These are phyloP conservation scores for Plasmodium vivax DNA, from an alignment of 169 alveolate genomes.

Conservation along the genomic window DNA sequence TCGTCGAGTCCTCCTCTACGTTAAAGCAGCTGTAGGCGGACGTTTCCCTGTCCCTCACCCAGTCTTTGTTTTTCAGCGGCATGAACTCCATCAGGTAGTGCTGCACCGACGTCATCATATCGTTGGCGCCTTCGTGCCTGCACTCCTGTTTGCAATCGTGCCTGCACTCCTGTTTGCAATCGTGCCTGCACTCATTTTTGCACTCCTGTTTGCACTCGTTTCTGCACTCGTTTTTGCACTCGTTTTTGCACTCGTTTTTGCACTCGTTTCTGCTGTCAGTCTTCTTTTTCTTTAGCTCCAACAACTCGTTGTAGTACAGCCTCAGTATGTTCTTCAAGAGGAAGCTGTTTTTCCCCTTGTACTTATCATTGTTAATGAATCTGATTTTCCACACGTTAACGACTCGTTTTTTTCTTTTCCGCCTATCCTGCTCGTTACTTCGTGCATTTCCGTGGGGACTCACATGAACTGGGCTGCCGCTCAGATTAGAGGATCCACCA, in stretches of 20 bases:
- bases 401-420: neutral
- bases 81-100: slow-evolving; percentile 9
- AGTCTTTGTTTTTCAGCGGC: slow-evolving; percentile 22
- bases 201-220: too few species aligned
- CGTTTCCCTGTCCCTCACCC: slow-evolving; percentile 24
- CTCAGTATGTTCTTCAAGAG: slow-evolving; percentile 38
- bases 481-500: neutral
- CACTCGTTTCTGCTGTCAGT: neutral
- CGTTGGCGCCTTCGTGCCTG: neutral
- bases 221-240: too few species aligned
- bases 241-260: neutral
- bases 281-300: slow-evolving; percentile 28
- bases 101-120: neutral
- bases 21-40: slow-evolving; percentile 15
- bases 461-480: neutral
- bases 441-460: neutral
- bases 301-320: slow-evolving; percentile 37
- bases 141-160: neutral
- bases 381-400: slow-evolving; percentile 51
- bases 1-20: slow-evolving; percentile 48
- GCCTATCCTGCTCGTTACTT: neutral
- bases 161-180: too few species aligned
- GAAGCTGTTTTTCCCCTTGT: slow-evolving; percentile 59
- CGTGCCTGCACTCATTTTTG: too few species aligned
- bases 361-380: slow-evolving; percentile 42